These are phyloP conservation scores for Vanrija pseudolonga DNA, from an alignment of 1,284 basidiomycete species.

Conservation along the genomic window DNA sequence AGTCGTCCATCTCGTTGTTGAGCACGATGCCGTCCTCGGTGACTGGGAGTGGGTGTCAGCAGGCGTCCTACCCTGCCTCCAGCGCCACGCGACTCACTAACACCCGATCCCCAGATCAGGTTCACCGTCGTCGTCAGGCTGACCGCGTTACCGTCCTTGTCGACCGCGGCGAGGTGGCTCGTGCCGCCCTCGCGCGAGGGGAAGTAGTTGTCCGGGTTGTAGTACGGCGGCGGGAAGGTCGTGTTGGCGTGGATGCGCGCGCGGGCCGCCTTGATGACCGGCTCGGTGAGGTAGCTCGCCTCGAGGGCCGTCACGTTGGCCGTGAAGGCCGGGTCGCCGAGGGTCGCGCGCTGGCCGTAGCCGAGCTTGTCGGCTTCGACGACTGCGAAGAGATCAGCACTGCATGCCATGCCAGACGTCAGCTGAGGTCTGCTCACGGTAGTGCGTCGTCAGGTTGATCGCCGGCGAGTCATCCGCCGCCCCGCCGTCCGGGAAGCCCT, in stretches of 20 bases:
- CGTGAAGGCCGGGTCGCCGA: slow-evolving; percentile 50
- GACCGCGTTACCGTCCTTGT: slow-evolving; percentile 45
- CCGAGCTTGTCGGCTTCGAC: slow-evolving; percentile 48
- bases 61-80: not conserved
- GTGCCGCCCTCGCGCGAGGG: slow-evolving; percentile 46
- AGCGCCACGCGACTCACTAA: slow-evolving; percentile 20
- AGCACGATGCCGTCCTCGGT: slow-evolving; percentile 32
- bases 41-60: slow-evolving; percentile 21
- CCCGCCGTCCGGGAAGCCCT: slow-evolving; percentile 22
- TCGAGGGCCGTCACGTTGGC: slow-evolving; percentile 46
- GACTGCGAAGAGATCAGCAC: slow-evolving; percentile 12
- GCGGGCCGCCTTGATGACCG: slow-evolving; percentile 31
- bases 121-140: slow-evolving; percentile 52
- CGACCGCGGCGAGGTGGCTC: slow-evolving; percentile 47
- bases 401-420: not conserved
- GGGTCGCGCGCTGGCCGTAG: slow-evolving; percentile 48
- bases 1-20: slow-evolving; percentile 51
- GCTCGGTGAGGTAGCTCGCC: slow-evolving; percentile 34
- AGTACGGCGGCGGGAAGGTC: slow-evolving; percentile 35
- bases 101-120: slow-evolving; percentile 43
- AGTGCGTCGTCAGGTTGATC: slow-evolving; percentile 42
- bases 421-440: slow-evolving; percentile 14
- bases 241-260: slow-evolving; percentile 33
- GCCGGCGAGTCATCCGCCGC: slow-evolving; percentile 16
- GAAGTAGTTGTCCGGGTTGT: slow-evolving; percentile 42